phyloP scores from a whole-genome alignment of 2,329 filamentous ascomycete genomes.

The Sarocladium kiliense region DNA sequence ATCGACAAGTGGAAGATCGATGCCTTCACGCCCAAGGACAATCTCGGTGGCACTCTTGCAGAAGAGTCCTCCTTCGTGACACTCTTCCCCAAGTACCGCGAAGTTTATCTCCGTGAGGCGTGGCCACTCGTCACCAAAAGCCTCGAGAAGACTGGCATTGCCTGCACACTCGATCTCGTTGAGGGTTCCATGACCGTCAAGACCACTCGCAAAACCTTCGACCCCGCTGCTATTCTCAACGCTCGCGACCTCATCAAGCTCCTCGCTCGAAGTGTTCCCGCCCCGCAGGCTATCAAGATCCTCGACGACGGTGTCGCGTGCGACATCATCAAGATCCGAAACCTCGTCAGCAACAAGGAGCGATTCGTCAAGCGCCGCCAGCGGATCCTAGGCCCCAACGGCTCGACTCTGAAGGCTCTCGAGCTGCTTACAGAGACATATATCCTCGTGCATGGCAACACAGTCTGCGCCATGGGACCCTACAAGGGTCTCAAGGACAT shows the following conservation, averaged over 20 bases:
- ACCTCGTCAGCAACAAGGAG: conserved; percentile 86
- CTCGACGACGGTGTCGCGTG: conserved; percentile 86
- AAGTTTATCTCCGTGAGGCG: conserved; percentile 85
- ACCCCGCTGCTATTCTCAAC: conserved; percentile 89
- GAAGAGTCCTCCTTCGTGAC: conserved; percentile 89
- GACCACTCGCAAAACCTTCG: conserved; percentile 85
- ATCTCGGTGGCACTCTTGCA: conserved; percentile 76
- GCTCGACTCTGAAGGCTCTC: conserved; percentile 88
- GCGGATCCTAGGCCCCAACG: conserved; percentile 84
- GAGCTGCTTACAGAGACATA: conserved; percentile 89
- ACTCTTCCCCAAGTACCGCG: conserved; percentile 93
- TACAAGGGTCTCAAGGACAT: conserved; percentile 94
- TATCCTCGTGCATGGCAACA: conserved; percentile 94
- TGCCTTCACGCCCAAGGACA: conserved; percentile 79
- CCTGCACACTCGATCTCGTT: conserved; percentile 87
- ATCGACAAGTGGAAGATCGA: conserved; percentile 97
- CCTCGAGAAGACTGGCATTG: conserved; percentile 82
- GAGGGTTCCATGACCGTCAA: conserved; percentile 97
- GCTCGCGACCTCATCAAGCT: conserved; percentile 93
- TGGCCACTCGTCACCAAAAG: conserved; percentile 89
- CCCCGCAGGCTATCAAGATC: conserved; percentile 89
- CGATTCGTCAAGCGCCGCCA: conserved; percentile 93
- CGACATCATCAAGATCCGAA: conserved; percentile 95
- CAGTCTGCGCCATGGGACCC: conserved; percentile 84
- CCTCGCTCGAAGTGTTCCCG: conserved; percentile 83